These are phyloP conservation scores for Meripilus lineatus DNA, from an alignment of 1,284 basidiomycete genomes.

Conservation along the genomic window DNA sequence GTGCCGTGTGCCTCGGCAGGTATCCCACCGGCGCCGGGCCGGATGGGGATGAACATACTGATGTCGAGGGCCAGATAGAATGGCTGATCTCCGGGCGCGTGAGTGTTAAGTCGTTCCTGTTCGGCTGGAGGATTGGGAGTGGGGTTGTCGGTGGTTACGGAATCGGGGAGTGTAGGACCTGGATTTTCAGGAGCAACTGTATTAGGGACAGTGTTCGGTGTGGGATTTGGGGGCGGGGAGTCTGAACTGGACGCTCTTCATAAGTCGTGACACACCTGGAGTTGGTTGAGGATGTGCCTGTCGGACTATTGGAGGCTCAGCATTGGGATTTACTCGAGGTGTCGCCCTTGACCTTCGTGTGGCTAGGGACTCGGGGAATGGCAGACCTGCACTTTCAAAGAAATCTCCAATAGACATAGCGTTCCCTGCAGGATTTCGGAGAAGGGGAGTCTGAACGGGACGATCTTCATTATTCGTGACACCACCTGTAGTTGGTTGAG, in stretches of 20 bases:
- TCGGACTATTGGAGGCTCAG: no score
- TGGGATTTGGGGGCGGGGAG: no score
- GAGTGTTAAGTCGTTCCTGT: background rate
- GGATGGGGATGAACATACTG: background rate
- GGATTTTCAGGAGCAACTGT: background rate
- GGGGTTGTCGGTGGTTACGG: background rate
- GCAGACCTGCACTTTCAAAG: no score
- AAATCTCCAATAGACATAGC: no score
- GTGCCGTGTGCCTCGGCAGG: constrained; percentile 14
- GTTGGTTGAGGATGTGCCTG: constrained; percentile 11
- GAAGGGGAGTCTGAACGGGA: no score
- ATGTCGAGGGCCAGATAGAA: background rate
- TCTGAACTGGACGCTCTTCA: background rate
- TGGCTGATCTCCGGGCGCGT: background rate
- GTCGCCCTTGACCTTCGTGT: no score
- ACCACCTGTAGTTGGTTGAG: background rate
- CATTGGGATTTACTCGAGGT: no score
- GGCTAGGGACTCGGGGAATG: no score
- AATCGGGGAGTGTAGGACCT: background rate
- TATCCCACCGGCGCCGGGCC: background rate
- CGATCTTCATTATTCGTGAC: no score
- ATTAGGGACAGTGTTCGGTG: no score
- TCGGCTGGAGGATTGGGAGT: background rate
- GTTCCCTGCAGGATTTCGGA: no score
- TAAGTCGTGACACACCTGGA: constrained; percentile 1